These are phyloP conservation scores for Fallopia convolvulus DNA, from an alignment of 148 eudicot genomes.

Conservation along the genomic window DNA sequence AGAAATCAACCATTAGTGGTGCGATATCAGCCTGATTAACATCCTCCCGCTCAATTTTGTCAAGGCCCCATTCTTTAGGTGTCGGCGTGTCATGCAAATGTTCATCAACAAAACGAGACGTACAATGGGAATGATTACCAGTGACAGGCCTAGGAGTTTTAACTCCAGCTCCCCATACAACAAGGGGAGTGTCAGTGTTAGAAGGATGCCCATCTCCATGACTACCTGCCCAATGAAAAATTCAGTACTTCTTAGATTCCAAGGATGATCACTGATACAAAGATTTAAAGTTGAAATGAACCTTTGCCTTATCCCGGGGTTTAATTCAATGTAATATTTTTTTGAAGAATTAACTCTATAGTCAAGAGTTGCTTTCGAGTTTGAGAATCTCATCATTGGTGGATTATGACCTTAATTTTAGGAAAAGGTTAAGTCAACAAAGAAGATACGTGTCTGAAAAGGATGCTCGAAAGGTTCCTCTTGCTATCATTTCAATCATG, in stretches of 20 bases:
- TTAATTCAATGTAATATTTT: background rate
- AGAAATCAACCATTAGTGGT: constrained; percentile 70
- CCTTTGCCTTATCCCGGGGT: background rate
- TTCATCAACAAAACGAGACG: constrained; percentile 73
- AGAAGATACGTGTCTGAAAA: background rate
- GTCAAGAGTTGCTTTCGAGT: background rate
- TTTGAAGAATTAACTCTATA: background rate
- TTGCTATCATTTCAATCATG: background rate
- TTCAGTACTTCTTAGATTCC: background rate
- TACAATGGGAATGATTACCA: constrained; percentile 45
- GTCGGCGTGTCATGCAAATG: constrained; percentile 76
- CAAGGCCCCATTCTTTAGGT: constrained; percentile 87
- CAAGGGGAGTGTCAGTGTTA: constrained; percentile 91
- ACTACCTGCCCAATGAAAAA: constrained; percentile 47
- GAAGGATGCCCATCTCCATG: constrained; percentile 97
- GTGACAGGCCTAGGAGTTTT: constrained; percentile 52
- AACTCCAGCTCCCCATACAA: constrained; percentile 98
- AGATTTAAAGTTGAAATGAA: background rate
- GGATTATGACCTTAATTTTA: background rate
- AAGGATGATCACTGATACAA: background rate
- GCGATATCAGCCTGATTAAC: constrained; percentile 99
- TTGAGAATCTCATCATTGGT: background rate
- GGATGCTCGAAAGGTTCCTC: background rate
- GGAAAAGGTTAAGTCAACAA: background rate
- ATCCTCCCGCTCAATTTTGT: constrained; percentile 78